Conservation (phyloP, 441 rosid species). For the Biscutella laevigata region DNA sequence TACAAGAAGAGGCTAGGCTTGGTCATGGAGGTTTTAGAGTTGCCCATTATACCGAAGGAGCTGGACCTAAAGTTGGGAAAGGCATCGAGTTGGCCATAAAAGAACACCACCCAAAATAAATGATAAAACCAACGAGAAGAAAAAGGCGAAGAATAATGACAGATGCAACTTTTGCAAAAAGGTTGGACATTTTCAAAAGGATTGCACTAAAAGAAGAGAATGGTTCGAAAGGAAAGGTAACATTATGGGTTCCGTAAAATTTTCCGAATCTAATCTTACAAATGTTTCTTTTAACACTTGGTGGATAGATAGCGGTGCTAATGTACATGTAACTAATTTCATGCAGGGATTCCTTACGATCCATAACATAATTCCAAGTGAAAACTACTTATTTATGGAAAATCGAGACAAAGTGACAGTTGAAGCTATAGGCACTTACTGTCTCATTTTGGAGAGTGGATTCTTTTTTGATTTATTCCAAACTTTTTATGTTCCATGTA, state of each 20-base stretch:
- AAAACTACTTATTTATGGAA: too few relatives aligned
- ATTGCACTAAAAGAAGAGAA: not conserved
- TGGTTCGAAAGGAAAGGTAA: constrained; percentile 8
- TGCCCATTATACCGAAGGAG: not conserved
- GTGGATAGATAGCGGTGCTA: too few relatives aligned
- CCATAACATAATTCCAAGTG: too few relatives aligned
- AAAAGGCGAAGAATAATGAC: not conserved
- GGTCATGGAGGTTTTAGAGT: not conserved
- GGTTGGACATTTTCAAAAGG: not conserved
- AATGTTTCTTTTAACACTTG: too few relatives aligned
- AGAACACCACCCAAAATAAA: not conserved
- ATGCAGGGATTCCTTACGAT: too few relatives aligned
- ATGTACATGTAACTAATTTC: too few relatives aligned
- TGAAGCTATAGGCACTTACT: too few relatives aligned
- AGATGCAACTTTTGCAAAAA: not conserved
- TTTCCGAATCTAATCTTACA: not conserved
- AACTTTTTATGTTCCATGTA: too few relatives aligned
- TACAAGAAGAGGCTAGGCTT: not conserved
- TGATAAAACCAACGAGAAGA: not conserved
- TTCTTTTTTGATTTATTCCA: too few relatives aligned
- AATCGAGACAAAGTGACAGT: too few relatives aligned
- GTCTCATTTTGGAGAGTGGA: too few relatives aligned
- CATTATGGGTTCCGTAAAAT: not conserved
- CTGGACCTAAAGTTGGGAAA: not conserved
- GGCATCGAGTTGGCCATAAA: not conserved